Conservation (phyloP, 176 grass and related monocot species). For the Carex parvula region DNA sequence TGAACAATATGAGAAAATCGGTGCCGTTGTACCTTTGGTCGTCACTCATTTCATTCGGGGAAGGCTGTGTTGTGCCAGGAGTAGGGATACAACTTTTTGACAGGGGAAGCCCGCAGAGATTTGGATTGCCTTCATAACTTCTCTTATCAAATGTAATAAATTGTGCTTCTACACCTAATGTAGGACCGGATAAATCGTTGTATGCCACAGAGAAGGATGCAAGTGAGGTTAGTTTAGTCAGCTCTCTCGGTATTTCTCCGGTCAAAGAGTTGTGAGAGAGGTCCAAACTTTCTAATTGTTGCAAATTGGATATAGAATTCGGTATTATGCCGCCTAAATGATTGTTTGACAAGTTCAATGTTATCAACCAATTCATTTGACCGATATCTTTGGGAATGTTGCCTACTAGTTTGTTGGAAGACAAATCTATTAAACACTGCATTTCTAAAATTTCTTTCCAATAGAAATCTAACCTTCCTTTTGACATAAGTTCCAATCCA, state of each 20-base stretch:
- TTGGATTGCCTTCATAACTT: slow-evolving; percentile 23
- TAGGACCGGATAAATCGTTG: slow-evolving; percentile 36
- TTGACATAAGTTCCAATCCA: too few species aligned
- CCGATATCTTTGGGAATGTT: not conserved
- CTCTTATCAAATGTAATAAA: slow-evolving; percentile 4
- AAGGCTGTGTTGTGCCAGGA: not conserved
- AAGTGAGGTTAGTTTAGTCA: not conserved
- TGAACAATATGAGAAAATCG: not conserved
- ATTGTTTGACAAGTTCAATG: slow-evolving; percentile 31
- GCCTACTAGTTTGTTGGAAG: too few species aligned
- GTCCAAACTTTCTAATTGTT: slow-evolving; percentile 25
- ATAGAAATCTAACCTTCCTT: too few species aligned
- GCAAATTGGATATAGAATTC: not conserved
- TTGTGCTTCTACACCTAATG: slow-evolving; percentile 5
- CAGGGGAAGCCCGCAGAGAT: slow-evolving; percentile 10
- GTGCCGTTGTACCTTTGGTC: not conserved
- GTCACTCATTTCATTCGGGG: not conserved
- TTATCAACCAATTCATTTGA: slow-evolving; percentile 11
- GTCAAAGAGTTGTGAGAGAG: slow-evolving; percentile 28
- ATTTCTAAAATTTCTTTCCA: too few species aligned
- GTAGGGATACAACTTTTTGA: not conserved
- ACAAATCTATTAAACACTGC: too few species aligned
- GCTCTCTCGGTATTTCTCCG: not conserved
- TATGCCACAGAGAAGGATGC: slow-evolving; percentile 28
- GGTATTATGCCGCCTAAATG: slow-evolving; percentile 19